Evolutionary conservation across 108 stramenopile species (phyloP), one percentile per base, ranked within the genome.

Genomic region (Fragilariopsis cylindrus): DNA sequence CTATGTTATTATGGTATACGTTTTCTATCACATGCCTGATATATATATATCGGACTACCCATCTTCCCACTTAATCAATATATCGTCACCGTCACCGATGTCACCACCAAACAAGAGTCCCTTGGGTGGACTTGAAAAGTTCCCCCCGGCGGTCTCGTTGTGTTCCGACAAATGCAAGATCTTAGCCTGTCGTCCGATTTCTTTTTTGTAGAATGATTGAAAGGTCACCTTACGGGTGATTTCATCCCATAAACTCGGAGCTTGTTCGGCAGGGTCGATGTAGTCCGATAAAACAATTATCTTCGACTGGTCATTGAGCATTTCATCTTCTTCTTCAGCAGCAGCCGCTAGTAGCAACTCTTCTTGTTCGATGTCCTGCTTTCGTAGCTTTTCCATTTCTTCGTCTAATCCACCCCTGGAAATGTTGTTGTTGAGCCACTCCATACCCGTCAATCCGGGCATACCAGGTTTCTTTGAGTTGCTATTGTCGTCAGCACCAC

Each of bases 361-460:
- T 39, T 76, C 88, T 47, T 76, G 70, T 58, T 76, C 85, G 70
- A 69, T 77, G 43, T 80, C 75, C 60, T 69, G 48, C 44, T 73
- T 57, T 48, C 79, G 73, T 40, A 80, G 62, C 79, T 78, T 57
- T 70, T 88, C 82, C 85, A 85, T 57, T 80, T 88, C 74, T 66
- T 73, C 30, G 76, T 73, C 81, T 46, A 73, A 42, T 60, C 76
- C 79, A 41, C 60, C 46, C 49, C 88, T 55, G 3, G 90, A 92
- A 71, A 96, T 90, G 67, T 91, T 96, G 68, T 96, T 82, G 15
- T 75, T 68, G 40, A 96, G 78, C 81, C 92, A 96, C 1, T 69
- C 76, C 75, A 81, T 84, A 70, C 57, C 66, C 30, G 72, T 8
- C 7, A 46, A 19, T 48, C 62, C 75, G 72, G 53, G 62, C 6